phyloP scores from a whole-genome alignment of 345 rosid species.

The Aquilaria sinensis region DNA sequence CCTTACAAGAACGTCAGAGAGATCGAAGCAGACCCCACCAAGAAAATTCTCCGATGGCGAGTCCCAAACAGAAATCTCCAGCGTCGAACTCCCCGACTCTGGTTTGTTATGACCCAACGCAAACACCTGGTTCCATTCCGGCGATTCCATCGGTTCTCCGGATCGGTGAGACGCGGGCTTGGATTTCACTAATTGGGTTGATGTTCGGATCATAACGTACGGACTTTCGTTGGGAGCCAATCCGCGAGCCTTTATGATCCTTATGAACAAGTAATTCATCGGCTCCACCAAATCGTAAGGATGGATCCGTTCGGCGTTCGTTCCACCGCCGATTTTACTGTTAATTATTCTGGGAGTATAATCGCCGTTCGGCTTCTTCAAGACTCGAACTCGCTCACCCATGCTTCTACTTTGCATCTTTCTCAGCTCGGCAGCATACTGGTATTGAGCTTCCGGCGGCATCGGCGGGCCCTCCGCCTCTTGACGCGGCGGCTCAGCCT shows the following conservation, averaged over 20 bases:
- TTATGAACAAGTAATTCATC: constrained; percentile 74
- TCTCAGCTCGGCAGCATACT: constrained; percentile 50
- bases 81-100: constrained; percentile 43
- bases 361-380: constrained; percentile 53
- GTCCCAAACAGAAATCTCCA: constrained; percentile 92
- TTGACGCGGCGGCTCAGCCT: constrained; percentile 20
- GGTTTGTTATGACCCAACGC: constrained; percentile 50
- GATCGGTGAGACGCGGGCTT: constrained; percentile 56
- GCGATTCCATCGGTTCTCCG: constrained; percentile 54
- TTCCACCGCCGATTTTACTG: constrained; percentile 26
- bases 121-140: constrained; percentile 87
- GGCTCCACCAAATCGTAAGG: constrained; percentile 87
- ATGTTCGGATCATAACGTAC: constrained; percentile 54
- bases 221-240: constrained; percentile 55
- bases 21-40: constrained; percentile 86
- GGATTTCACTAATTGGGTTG: constrained; percentile 36
- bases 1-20: constrained; percentile 76
- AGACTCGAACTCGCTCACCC: constrained; percentile 53
- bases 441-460: constrained; percentile 9
- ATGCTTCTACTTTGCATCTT: constrained; percentile 48
- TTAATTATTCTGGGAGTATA: constrained; percentile 66
- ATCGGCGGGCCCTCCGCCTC: constrained; percentile 19
- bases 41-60: constrained; percentile 60
- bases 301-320: constrained; percentile 35
- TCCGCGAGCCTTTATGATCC: constrained; percentile 76